These are phyloP conservation scores for Calonectria crousiana DNA, from an alignment of 2,329 filamentous ascomycete species.

Conservation along the genomic window DNA sequence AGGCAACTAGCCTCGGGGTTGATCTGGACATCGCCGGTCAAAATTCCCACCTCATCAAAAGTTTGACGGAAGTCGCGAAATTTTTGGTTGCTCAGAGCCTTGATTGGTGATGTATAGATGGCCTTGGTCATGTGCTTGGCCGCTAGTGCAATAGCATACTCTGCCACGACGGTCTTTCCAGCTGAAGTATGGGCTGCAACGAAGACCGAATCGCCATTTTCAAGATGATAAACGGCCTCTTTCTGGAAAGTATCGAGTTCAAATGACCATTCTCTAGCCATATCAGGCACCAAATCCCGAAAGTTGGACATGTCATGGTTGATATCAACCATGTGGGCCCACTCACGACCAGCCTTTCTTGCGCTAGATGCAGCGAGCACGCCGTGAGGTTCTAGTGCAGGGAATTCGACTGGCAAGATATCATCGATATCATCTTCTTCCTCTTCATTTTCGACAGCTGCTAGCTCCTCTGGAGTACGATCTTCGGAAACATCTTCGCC, in stretches of 20 bases:
- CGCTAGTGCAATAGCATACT: slow-evolving; percentile 96
- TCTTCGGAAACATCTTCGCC: slow-evolving; percentile 45
- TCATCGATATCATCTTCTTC: slow-evolving; percentile 81
- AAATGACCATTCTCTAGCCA: slow-evolving; percentile 96
- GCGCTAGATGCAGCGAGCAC: slow-evolving; percentile 77
- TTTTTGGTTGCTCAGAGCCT: slow-evolving; percentile 98
- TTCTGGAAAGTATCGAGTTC: slow-evolving; percentile 99
- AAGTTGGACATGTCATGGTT: slow-evolving; percentile 96
- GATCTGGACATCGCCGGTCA: slow-evolving; percentile 98
- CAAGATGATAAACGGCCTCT: slow-evolving; percentile 96
- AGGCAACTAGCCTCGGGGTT: slow-evolving; percentile 97
- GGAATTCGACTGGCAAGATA: slow-evolving; percentile 91
- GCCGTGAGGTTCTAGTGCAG: slow-evolving; percentile 87
- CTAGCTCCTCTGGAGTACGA: slow-evolving; percentile 39
- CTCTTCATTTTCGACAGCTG: slow-evolving; percentile 53
- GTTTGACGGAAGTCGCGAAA: slow-evolving; percentile 92
- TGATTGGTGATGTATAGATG: slow-evolving; percentile 99
- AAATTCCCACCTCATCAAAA: slow-evolving; percentile 96
- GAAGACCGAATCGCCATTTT: slow-evolving; percentile 96
- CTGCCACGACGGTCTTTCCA: slow-evolving; percentile 97
- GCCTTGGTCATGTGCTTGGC: slow-evolving; percentile 99
- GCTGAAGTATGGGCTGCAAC: slow-evolving; percentile 98
- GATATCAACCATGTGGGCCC: slow-evolving; percentile 99
- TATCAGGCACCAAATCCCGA: slow-evolving; percentile 90
- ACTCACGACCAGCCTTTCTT: slow-evolving; percentile 84